Conservation (phyloP, 345 rosid genomes). For the Aquilaria sinensis region DNA sequence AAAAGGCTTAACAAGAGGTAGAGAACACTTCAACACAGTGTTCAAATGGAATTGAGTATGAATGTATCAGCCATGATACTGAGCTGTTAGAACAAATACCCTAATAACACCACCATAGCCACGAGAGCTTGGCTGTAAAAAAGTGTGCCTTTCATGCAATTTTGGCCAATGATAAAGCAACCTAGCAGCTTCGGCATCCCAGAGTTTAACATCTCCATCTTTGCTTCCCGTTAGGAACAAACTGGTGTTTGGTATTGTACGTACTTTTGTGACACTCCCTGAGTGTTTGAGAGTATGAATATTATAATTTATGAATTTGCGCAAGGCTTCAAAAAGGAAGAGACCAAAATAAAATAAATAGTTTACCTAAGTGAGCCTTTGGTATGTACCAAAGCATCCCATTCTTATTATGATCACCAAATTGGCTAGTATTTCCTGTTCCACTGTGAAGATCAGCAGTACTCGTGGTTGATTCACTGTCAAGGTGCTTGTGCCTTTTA, state of each 20-base stretch:
- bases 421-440: slow-evolving; percentile 26
- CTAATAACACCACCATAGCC: slow-evolving; percentile 85
- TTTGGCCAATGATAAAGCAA: slow-evolving; percentile 82
- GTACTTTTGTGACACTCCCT: slow-evolving; percentile 88
- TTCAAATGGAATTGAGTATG: not conserved
- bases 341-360: slow-evolving; percentile 4
- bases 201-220: slow-evolving; percentile 95
- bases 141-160: slow-evolving; percentile 84
- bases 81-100: slow-evolving; percentile 32
- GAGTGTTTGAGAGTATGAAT: slow-evolving; percentile 2
- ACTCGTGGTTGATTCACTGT: slow-evolving; percentile 27
- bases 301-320: slow-evolving; percentile 8
- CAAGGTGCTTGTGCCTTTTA: slow-evolving; percentile 51
- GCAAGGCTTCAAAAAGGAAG: not conserved
- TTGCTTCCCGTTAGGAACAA: slow-evolving; percentile 94
- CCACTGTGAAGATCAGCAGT: slow-evolving; percentile 25
- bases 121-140: slow-evolving; percentile 71
- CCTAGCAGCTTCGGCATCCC: slow-evolving; percentile 88
- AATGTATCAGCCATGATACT: not conserved
- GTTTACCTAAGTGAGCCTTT: slow-evolving; percentile 84
- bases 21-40: not conserved
- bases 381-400: slow-evolving; percentile 99
- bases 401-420: slow-evolving; percentile 45
- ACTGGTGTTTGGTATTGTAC: slow-evolving; percentile 70
- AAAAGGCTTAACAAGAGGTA: not conserved